A percentile compares a stretch with the other conserved stretches of the same genome.
phyloP scores from a whole-genome alignment of 164 flowering plant genomes.

The Nelumbo lutea region DNA sequence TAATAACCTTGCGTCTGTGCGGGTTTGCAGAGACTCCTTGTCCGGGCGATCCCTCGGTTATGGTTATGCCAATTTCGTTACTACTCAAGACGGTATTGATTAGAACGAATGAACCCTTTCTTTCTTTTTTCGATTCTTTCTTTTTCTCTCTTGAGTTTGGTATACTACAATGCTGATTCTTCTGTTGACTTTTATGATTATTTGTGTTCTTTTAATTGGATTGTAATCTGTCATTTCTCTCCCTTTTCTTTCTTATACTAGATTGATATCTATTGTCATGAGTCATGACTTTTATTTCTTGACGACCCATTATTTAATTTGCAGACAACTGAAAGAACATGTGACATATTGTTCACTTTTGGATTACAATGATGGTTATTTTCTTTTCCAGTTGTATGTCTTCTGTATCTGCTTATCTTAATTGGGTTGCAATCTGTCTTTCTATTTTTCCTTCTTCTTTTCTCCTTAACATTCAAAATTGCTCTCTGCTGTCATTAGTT shows the following conservation, averaged over 20 bases:
- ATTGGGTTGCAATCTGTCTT: no score
- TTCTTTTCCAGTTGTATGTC: no score
- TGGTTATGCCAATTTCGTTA: constrained; percentile 71
- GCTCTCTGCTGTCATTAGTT: no score
- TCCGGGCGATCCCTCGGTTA: constrained; percentile 69
- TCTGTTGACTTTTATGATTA: not conserved
- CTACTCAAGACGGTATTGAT: constrained; percentile 47
- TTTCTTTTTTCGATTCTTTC: not conserved
- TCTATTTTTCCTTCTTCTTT: no score
- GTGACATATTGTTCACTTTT: no score
- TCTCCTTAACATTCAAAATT: no score
- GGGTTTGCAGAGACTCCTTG: constrained; percentile 64
- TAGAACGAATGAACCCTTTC: not conserved
- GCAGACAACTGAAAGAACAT: no score
- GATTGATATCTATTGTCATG: not conserved
- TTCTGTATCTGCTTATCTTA: no score
- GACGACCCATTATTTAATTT: no score
- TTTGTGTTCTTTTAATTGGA: not conserved
- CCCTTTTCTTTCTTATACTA: not conserved
- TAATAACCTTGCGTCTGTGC: constrained; percentile 53
- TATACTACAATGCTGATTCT: not conserved
- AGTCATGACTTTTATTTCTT: no score
- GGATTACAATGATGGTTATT: no score
- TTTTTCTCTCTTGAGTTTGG: not conserved
- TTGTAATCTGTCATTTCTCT: not conserved